Evolutionary conservation across 768 basidiomycete species (phyloP).

Genomic region (Phlebiopsis flavidoalba): DNA sequence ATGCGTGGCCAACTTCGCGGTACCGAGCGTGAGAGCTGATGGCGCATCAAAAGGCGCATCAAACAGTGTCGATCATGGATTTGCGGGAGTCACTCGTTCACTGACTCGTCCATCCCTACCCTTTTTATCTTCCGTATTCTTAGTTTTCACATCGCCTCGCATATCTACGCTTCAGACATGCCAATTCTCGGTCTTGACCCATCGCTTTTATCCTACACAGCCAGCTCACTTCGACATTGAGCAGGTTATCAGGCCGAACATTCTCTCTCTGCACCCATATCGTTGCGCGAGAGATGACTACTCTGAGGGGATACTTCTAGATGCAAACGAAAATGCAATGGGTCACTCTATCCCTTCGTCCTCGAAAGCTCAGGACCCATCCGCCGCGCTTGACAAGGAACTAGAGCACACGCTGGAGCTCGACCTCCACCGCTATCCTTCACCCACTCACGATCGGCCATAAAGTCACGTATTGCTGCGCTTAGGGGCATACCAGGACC

Average conservation of each 20-base stretch:
- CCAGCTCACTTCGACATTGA: conserved; percentile 86
- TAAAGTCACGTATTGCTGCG: conserved; percentile 71
- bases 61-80: not conserved
- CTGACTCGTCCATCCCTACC: not conserved
- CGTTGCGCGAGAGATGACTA: conserved; percentile 97
- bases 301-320: conserved; percentile 83
- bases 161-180: conserved; percentile 31
- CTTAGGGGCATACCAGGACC: conserved; percentile 62
- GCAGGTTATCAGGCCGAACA: conserved; percentile 86
- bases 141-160: not conserved
- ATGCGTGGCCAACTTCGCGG: too few relatives aligned
- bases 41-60: not conserved
- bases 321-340: conserved; percentile 96
- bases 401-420: conserved; percentile 37
- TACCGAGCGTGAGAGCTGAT: not conserved
- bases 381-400: conserved; percentile 24
- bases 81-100: not conserved
- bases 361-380: conserved; percentile 12
- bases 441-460: conserved; percentile 77
- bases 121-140: not conserved
- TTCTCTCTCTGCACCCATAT: conserved; percentile 87
- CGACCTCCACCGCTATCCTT: conserved; percentile 88
- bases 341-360: conserved; percentile 72
- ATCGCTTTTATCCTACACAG: conserved; percentile 34
- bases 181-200: conserved; percentile 57